Evolutionary conservation across 2,329 filamentous ascomycete species (phyloP).

Genomic region (Colletotrichum godetiae): DNA sequence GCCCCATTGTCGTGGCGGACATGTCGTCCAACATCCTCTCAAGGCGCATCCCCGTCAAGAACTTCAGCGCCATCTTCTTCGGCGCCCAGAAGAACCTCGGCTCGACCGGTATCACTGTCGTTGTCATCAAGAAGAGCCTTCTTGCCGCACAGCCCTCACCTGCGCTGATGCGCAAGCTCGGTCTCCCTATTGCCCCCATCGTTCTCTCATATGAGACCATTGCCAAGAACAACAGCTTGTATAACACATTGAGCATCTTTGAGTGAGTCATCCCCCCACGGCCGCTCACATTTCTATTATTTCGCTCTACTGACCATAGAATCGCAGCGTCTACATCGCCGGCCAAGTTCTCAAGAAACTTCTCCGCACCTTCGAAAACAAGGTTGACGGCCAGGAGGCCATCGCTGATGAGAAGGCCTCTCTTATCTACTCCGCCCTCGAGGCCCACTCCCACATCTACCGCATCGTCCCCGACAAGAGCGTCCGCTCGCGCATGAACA

Average conservation of each 20-base stretch:
- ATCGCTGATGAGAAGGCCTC: slow-evolving; percentile 80
- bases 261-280: slow-evolving; percentile 61
- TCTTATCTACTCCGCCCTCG: slow-evolving; percentile 81
- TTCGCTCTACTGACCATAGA: slow-evolving; percentile 4
- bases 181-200: slow-evolving; percentile 81
- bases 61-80: slow-evolving; percentile 89
- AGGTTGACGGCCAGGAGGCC: slow-evolving; percentile 81
- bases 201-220: slow-evolving; percentile 87
- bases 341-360: slow-evolving; percentile 88
- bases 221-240: slow-evolving; percentile 92
- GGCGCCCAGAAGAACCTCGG: slow-evolving; percentile 97
- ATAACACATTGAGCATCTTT: slow-evolving; percentile 96
- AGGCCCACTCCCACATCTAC: slow-evolving; percentile 80
- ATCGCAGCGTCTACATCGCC: slow-evolving; percentile 80
- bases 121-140: slow-evolving; percentile 84
- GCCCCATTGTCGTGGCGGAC: slow-evolving; percentile 86
- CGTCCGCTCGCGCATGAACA: slow-evolving; percentile 90
- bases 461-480: slow-evolving; percentile 79
- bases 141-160: slow-evolving; percentile 80
- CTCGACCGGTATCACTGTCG: slow-evolving; percentile 85
- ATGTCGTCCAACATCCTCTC: slow-evolving; percentile 96
- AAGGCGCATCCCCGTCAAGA: slow-evolving; percentile 78
- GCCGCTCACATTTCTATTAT: background rate
- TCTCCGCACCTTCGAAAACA: slow-evolving; percentile 72
- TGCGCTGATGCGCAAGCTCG: slow-evolving; percentile 77